Percentiles rank a stretch among this genome's conserved stretches.
These are phyloP conservation scores for Colletotrichum zoysiae DNA, from an alignment of 2,329 filamentous ascomycete genomes.

Conservation along the genomic window DNA sequence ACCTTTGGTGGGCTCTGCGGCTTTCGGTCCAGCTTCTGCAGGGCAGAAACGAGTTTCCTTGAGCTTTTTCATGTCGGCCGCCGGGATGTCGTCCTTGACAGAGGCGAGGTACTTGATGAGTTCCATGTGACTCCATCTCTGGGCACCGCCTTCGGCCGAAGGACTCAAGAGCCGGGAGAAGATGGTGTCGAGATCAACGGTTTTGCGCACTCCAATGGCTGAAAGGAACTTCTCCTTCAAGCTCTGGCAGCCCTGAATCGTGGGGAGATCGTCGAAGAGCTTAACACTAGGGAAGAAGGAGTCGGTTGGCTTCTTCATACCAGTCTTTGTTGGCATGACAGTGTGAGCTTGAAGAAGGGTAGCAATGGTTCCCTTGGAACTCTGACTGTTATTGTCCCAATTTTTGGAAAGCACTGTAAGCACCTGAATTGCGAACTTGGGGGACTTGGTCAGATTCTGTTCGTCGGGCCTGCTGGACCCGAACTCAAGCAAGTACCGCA, in stretches of 20 bases:
- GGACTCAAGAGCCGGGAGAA: constrained; percentile 85
- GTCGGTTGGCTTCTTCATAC: constrained; percentile 87
- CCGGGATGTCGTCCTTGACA: constrained; percentile 88
- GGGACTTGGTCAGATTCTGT: constrained; percentile 77
- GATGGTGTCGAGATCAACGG: constrained; percentile 92
- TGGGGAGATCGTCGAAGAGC: constrained; percentile 92
- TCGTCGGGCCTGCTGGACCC: constrained; percentile 69
- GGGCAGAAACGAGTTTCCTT: constrained; percentile 85
- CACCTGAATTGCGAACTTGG: constrained; percentile 81
- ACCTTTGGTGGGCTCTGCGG: constrained; percentile 66
- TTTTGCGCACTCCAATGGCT: constrained; percentile 91
- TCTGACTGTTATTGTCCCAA: constrained; percentile 83
- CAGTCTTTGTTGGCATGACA: constrained; percentile 89
- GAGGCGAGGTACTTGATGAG: constrained; percentile 94
- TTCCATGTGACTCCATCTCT: constrained; percentile 92
- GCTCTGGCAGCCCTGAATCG: constrained; percentile 79
- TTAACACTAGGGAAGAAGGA: constrained; percentile 95
- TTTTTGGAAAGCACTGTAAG: constrained; percentile 86
- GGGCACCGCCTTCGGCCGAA: constrained; percentile 64
- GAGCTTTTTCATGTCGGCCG: constrained; percentile 82
- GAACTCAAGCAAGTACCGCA: constrained; percentile 82
- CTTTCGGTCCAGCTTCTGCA: constrained; percentile 73
- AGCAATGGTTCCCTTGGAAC: constrained; percentile 74
- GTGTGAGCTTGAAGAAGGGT: constrained; percentile 75
- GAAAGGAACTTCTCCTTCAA: constrained; percentile 92